Conservation (phyloP, 495 filamentous ascomycete genomes). For the Alectoria sarmentosa region DNA sequence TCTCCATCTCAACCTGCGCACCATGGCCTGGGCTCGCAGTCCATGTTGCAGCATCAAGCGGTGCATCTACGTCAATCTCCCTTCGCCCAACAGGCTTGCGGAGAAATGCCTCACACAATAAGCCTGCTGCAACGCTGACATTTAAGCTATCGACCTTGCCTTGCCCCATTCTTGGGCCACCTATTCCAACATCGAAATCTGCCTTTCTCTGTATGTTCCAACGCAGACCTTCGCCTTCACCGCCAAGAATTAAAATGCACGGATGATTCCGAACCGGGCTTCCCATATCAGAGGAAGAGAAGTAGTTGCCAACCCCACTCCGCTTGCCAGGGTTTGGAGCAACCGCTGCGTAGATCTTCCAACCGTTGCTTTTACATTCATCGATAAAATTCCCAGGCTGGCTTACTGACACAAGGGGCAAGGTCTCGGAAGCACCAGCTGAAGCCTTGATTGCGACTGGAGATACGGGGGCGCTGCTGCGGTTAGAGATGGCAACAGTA, state of each 20-base stretch:
- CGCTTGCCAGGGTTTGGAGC: conserved; percentile 36
- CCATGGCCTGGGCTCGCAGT: background rate
- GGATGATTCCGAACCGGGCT: conserved; percentile 52
- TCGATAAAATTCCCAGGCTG: conserved; percentile 63
- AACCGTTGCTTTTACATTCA: conserved; percentile 60
- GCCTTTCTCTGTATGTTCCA: conserved; percentile 53
- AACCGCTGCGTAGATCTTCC: conserved; percentile 76
- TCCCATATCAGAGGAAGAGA: conserved; percentile 26
- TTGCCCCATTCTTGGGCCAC: conserved; percentile 35
- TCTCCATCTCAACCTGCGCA: background rate
- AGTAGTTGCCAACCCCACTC: conserved; percentile 2
- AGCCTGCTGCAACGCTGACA: conserved; percentile 73
- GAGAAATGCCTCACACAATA: conserved; percentile 63
- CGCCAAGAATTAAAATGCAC: conserved; percentile 73
- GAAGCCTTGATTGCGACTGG: conserved; percentile 78
- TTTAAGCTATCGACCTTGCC: conserved; percentile 72
- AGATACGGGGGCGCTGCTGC: conserved; percentile 62
- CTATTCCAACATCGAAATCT: conserved; percentile 52
- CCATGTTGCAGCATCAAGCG: background rate
- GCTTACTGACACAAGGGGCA: conserved; percentile 60
- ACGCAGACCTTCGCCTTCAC: conserved; percentile 69
- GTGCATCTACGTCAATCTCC: background rate
- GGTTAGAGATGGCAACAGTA: conserved; percentile 60
- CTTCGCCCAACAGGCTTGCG: conserved; percentile 20
- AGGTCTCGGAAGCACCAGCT: conserved; percentile 73